phyloP scores from a whole-genome alignment of 306 rosid species.

The Pterocarpus santalinus region DNA sequence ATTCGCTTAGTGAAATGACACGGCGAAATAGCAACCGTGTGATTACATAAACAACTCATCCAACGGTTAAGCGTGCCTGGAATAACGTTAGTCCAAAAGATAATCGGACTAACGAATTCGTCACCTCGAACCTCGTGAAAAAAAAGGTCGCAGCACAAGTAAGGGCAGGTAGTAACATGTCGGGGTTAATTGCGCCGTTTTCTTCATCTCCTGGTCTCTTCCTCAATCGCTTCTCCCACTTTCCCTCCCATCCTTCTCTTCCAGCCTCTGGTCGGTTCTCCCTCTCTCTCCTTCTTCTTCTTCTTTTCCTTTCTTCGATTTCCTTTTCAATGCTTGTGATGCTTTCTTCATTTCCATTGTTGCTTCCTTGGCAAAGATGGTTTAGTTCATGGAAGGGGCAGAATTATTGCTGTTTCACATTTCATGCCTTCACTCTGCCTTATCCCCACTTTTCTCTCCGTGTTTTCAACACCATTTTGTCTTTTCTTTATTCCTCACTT shows the following conservation, averaged over 20 bases:
- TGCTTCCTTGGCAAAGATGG: neutral
- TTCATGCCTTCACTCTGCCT: neutral
- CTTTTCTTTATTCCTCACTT: neutral
- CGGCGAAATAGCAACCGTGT: too few species aligned
- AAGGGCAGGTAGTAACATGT: conserved; percentile 20
- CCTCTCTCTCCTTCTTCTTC: neutral
- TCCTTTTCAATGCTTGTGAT: neutral
- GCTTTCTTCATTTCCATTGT: neutral
- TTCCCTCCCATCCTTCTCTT: conserved; percentile 43
- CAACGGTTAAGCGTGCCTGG: too few species aligned
- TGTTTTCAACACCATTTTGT: neutral
- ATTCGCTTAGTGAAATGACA: too few species aligned
- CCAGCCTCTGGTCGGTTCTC: conserved; percentile 58
- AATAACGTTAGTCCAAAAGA: too few species aligned
- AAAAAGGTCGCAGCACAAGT: neutral
- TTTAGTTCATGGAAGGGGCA: neutral
- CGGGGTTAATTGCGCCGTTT: conserved; percentile 54
- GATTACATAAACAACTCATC: too few species aligned
- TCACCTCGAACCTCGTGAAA: neutral
- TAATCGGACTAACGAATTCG: too few species aligned
- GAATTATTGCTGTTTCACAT: neutral
- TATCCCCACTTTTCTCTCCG: neutral
- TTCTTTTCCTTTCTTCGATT: neutral
- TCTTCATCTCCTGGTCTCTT: conserved; percentile 53
- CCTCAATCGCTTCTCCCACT: conserved; percentile 68